Evolutionary conservation across 2,329 filamentous ascomycete genomes (phyloP), one percentile per base, ranked within the genome.

Genomic region (Fusarium proliferatum): DNA sequence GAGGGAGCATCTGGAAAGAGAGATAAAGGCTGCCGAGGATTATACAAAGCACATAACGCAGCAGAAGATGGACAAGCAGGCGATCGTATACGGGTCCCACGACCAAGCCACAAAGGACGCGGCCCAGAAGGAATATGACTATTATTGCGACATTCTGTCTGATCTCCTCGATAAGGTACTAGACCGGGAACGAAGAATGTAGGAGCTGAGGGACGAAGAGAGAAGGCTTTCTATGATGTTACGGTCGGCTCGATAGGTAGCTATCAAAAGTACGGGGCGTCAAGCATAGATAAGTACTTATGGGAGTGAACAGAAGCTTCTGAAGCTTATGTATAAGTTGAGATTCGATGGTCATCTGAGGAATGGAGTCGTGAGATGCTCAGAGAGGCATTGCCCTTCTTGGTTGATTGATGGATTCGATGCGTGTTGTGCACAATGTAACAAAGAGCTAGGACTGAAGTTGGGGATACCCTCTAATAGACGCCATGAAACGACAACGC

Each of bases 231-330:
- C 28, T 6, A 33, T 17, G 13, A 3, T 7, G 1, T 33, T 49
- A 33, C 7, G 8, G 15, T 17, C 11, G 4, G 28, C 28, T 9
- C 7, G 4, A 6, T 49, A 49, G 28, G 46, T 3, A 0, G 0
- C 5, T 3, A 3, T n/a, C n/a, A n/a, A n/a, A n/a, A n/a, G 30
- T 9, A 4, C 7, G 9, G 23, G 10, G 0, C 8, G 4, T 19
- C 2, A 3, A 28, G 28, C 28, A 28, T 28, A 28, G 8, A 9
- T 9, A 28, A 28, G 28, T 28, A 28, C 28, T 28, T 28, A 28
- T 28, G 28, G 28, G 8, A 28, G 28, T 9, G 9, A 28, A 28
- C 3, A 9, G 28, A 28, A 28, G 28, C 28, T 28, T 28, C 26
- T 28, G 26, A 28, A 28, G 26, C 7, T 28, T 28, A 28, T 28